These are phyloP conservation scores for Exsudoporus frostii DNA, from an alignment of 768 basidiomycete species.

Conservation along the genomic window DNA sequence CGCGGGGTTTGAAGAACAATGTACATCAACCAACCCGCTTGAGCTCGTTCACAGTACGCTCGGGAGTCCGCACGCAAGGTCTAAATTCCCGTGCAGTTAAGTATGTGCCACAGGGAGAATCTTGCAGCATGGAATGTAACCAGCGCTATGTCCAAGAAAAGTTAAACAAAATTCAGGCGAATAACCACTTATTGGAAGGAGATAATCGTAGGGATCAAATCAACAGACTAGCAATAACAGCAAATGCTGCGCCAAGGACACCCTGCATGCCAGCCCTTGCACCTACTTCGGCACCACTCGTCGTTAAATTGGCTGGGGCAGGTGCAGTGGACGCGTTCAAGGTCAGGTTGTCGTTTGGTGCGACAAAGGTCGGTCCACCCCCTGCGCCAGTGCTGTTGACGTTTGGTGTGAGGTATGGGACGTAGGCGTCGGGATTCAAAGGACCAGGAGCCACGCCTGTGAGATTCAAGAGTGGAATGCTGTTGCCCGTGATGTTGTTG, in stretches of 20 bases:
- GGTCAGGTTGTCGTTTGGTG: slow-evolving; percentile 30
- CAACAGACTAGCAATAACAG: slow-evolving; percentile 2
- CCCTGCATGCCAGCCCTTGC: slow-evolving; percentile 2
- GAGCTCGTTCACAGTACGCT: too few relatives aligned
- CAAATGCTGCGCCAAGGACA: slow-evolving; percentile 7
- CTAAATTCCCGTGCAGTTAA: too few relatives aligned
- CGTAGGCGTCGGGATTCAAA: slow-evolving; percentile 38
- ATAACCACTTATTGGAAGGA: neutral
- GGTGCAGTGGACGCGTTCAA: slow-evolving; percentile 36
- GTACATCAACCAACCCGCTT: too few relatives aligned
- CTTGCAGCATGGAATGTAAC: too few relatives aligned
- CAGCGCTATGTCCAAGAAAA: neutral
- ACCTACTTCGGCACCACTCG: neutral
- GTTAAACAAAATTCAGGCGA: neutral
- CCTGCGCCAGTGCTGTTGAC: slow-evolving; percentile 38
- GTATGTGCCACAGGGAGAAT: too few relatives aligned
- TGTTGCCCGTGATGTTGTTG: slow-evolving; percentile 31
- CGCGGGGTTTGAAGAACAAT: too few relatives aligned
- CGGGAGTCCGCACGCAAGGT: too few relatives aligned
- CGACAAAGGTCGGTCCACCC: slow-evolving; percentile 40
- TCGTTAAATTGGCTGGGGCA: slow-evolving; percentile 40
- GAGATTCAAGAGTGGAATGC: slow-evolving; percentile 38
- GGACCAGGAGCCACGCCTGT: slow-evolving; percentile 43
- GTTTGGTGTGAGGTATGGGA: slow-evolving; percentile 47
- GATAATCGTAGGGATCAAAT: slow-evolving; percentile 1